phyloP scores from a whole-genome alignment of 1,284 basidiomycete genomes.

The Rhodotorula mucilaginosa region DNA sequence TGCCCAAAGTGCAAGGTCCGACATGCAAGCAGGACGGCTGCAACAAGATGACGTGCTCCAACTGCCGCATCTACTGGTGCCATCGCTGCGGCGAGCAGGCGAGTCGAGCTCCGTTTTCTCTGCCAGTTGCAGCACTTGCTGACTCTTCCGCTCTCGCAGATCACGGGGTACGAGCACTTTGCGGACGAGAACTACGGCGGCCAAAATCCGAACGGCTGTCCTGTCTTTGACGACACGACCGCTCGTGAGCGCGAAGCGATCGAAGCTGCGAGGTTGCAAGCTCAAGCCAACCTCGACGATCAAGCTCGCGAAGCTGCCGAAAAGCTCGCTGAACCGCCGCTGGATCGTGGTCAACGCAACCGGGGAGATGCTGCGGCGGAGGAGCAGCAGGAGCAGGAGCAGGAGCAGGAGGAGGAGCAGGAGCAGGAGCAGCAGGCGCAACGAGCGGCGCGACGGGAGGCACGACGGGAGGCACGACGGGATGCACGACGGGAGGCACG shows the following conservation, averaged over 20 bases:
- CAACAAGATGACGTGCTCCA: slow-evolving; percentile 28
- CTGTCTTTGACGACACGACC: slow-evolving; percentile 14
- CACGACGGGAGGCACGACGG: background rate
- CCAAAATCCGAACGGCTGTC: background rate
- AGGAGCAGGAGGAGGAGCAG: background rate
- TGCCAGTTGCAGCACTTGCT: background rate
- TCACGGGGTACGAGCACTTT: slow-evolving; percentile 20
- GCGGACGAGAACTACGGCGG: background rate
- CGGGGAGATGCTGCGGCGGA: background rate
- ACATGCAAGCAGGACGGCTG: slow-evolving; percentile 33
- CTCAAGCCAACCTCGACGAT: slow-evolving; percentile 16
- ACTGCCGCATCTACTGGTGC: slow-evolving; percentile 24
- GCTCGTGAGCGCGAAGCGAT: slow-evolving; percentile 8
- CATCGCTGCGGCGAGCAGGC: slow-evolving; percentile 21
- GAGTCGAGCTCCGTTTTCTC: background rate
- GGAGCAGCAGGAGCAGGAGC: too few relatives aligned
- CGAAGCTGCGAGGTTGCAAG: slow-evolving; percentile 20
- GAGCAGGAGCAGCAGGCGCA: background rate
- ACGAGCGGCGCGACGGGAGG: background rate
- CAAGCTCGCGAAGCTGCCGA: slow-evolving; percentile 9
- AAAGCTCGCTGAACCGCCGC: background rate
- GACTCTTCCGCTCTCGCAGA: background rate
- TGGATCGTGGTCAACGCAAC: background rate
- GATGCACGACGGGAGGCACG: too few relatives aligned
- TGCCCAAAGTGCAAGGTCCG: slow-evolving; percentile 31